Conservation (phyloP, 352 stramenopile species). For the Phytopythium kandeliae region DNA sequence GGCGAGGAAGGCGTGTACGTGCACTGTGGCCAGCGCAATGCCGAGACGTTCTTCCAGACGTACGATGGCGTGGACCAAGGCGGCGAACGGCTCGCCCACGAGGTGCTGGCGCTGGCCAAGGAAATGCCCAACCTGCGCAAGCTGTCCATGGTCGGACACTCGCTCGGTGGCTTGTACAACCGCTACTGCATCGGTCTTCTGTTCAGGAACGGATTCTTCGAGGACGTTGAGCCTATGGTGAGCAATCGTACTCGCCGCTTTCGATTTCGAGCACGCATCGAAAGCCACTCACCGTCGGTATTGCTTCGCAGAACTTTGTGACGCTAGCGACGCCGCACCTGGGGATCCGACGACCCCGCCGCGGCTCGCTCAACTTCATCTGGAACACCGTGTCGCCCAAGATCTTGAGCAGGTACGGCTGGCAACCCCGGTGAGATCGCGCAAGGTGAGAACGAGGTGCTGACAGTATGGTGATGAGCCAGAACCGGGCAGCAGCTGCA, state of each 20-base stretch:
- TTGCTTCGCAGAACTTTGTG: conserved; percentile 67
- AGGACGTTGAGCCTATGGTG: conserved; percentile 64
- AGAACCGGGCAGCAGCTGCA: conserved; percentile 62
- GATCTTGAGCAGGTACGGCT: conserved; percentile 58
- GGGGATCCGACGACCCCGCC: conserved; percentile 56
- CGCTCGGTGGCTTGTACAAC: conserved; percentile 73
- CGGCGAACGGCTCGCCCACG: conserved; percentile 59
- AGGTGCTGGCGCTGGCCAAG: conserved; percentile 45
- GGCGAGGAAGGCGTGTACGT: conserved; percentile 37
- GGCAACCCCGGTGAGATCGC: too few species aligned
- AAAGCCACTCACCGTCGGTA: background rate
- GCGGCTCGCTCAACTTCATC: conserved; percentile 53
- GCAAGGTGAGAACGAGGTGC: too few species aligned
- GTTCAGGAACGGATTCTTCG: conserved; percentile 65
- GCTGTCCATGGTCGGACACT: conserved; percentile 75
- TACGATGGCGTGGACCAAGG: conserved; percentile 73
- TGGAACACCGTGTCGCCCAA: conserved; percentile 62
- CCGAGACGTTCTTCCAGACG: conserved; percentile 56
- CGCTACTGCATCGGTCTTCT: conserved; percentile 71
- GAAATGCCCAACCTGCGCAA: conserved; percentile 58
- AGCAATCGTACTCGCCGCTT: too few species aligned
- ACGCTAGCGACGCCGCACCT: conserved; percentile 74
- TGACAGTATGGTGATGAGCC: background rate
- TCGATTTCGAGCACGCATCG: too few species aligned
- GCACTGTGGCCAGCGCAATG: conserved; percentile 44